Percentiles rank a stretch among this genome's conserved stretches.
Conservation (phyloP, 2,329 filamentous ascomycete genomes). For the Epichloe aotearoae region DNA sequence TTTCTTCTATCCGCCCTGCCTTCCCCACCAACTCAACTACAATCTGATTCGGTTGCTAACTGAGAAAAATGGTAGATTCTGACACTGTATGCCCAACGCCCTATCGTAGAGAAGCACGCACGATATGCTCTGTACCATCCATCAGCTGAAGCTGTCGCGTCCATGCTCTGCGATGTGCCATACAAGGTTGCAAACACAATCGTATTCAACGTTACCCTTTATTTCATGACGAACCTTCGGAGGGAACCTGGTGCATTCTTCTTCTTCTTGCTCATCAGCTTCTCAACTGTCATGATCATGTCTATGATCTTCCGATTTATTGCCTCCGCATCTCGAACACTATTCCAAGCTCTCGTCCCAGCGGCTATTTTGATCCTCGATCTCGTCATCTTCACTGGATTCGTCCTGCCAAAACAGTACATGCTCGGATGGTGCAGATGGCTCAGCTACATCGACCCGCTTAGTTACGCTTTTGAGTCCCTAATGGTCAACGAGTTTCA, state of each 20-base stretch:
- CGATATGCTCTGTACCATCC: constrained; percentile 85
- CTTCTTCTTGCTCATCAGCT: constrained; percentile 68
- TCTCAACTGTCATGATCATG: constrained; percentile 62
- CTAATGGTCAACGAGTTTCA: constrained; percentile 78
- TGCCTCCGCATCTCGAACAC: constrained; percentile 59
- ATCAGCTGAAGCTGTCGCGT: constrained; percentile 74
- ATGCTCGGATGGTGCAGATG: constrained; percentile 74
- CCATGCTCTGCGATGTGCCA: constrained; percentile 76
- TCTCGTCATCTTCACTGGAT: constrained; percentile 58
- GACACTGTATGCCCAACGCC: constrained; percentile 75
- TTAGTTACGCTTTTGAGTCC: constrained; percentile 68
- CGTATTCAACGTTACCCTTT: constrained; percentile 66
- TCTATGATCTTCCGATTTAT: constrained; percentile 79
- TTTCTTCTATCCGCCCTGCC: not conserved
- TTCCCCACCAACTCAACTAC: not conserved
- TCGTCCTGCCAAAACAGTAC: constrained; percentile 50
- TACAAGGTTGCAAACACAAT: constrained; percentile 62
- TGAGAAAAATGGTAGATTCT: constrained; percentile 41
- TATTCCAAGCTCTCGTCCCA: constrained; percentile 50
- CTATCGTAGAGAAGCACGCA: constrained; percentile 81
- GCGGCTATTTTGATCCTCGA: constrained; percentile 49
- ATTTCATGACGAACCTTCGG: constrained; percentile 77
- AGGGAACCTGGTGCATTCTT: constrained; percentile 68
- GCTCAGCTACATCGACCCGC: constrained; percentile 70
- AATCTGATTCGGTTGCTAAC: not conserved